A percentile compares a stretch with the other conserved stretches of the same genome.
Conservation (phyloP, 768 basidiomycete genomes). For the Lentinula guzmanii region DNA sequence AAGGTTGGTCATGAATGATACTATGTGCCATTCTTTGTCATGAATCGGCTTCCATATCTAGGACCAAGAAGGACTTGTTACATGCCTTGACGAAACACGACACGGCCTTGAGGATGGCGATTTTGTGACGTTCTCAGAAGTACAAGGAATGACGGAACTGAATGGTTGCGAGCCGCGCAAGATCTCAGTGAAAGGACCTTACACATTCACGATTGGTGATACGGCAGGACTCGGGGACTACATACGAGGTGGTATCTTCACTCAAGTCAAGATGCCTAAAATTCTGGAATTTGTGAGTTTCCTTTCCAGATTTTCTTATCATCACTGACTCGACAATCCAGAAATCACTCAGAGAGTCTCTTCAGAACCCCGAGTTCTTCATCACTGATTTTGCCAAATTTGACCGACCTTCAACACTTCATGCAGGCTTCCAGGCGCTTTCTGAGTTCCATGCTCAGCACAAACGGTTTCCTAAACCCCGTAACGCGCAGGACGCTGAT, state of each 20-base stretch:
- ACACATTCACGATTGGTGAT: constrained; percentile 95
- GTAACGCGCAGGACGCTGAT: constrained; percentile 76
- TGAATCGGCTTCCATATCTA: constrained; percentile 21
- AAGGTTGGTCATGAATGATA: constrained; percentile 43
- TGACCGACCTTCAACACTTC: constrained; percentile 85
- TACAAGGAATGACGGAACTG: constrained; percentile 90
- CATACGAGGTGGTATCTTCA: constrained; percentile 87
- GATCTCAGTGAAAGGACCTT: constrained; percentile 91
- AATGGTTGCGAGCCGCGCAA: constrained; percentile 92
- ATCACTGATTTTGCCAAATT: constrained; percentile 98
- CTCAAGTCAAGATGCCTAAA: constrained; percentile 99
- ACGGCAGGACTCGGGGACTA: constrained; percentile 76
- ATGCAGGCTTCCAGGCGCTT: constrained; percentile 92
- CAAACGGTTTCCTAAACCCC: constrained; percentile 71
- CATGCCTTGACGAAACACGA: constrained; percentile 93
- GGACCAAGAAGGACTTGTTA: constrained; percentile 89
- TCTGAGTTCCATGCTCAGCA: constrained; percentile 65
- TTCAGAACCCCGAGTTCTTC: constrained; percentile 78
- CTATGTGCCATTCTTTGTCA: not conserved
- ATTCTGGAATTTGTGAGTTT: constrained; percentile 82
- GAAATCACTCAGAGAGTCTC: constrained; percentile 91
- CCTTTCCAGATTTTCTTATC: not conserved
- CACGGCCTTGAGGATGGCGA: constrained; percentile 99
- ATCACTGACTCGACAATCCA: constrained; percentile 21
- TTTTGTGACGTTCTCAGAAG: constrained; percentile 93